A percentile compares a stretch with the other conserved stretches of the same genome.
These are phyloP conservation scores for Hyphopichia burtonii DNA, from an alignment of 1,139 yeast species.

Conservation along the genomic window DNA sequence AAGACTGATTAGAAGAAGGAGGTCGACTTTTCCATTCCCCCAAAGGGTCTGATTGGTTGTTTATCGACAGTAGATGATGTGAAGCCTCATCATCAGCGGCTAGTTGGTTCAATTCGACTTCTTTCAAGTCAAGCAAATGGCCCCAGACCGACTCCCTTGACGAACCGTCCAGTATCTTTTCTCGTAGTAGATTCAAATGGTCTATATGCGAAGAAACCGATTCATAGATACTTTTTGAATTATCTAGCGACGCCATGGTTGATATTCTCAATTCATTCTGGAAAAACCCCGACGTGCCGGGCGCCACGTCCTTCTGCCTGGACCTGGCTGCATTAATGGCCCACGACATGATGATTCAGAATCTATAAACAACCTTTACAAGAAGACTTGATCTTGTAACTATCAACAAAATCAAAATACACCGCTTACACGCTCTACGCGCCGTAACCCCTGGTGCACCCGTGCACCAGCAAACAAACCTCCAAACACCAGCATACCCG, in stretches of 20 bases:
- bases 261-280: conserved; percentile 20
- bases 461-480: no score
- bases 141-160: conserved; percentile 1
- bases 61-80: no score
- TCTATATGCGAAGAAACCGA: not conserved
- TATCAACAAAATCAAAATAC: no score
- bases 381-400: no score
- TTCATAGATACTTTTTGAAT: not conserved
- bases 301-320: conserved; percentile 26
- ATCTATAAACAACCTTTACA: no score
- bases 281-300: conserved; percentile 42
- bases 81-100: not conserved
- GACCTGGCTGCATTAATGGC: conserved; percentile 32
- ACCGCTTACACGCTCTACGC: no score
- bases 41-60: no score
- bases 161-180: not conserved
- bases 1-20: no score
- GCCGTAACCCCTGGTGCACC: no score
- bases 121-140: not conserved
- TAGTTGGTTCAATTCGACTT: not conserved
- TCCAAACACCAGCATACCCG: no score
- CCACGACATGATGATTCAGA: conserved; percentile 18
- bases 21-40: no score
- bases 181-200: conserved; percentile 1
- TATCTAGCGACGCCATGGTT: conserved; percentile 1